Conservation (phyloP, 352 stramenopile species). For the Pythium brassicae region DNA sequence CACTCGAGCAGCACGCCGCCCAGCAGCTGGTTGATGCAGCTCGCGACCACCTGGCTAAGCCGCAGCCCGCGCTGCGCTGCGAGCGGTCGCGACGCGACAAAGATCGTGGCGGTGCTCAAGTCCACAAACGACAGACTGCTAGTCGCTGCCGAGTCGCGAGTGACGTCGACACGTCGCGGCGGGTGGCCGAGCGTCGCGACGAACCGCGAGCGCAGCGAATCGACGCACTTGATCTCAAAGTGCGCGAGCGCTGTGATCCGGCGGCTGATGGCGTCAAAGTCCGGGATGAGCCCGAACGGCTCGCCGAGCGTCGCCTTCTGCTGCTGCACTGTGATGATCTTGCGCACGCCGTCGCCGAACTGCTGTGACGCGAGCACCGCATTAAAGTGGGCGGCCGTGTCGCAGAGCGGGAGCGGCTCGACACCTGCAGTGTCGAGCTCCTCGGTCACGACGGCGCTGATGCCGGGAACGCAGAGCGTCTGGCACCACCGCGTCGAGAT, state of each 20-base stretch:
- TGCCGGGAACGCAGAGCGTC: slow-evolving; percentile 46
- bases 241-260: slow-evolving; percentile 41
- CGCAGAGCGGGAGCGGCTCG: slow-evolving; percentile 9
- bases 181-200: slow-evolving; percentile 54
- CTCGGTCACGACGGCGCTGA: slow-evolving; percentile 60
- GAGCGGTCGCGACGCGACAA: slow-evolving; percentile 41
- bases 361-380: slow-evolving; percentile 39
- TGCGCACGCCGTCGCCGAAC: slow-evolving; percentile 56
- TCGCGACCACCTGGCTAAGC: slow-evolving; percentile 50
- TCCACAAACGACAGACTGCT: slow-evolving; percentile 68
- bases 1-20: slow-evolving; percentile 58
- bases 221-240: slow-evolving; percentile 50
- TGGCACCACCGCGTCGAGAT: slow-evolving; percentile 53
- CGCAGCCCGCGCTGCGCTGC: slow-evolving; percentile 31
- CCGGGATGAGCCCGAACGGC: slow-evolving; percentile 32
- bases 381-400: slow-evolving; percentile 51
- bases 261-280: slow-evolving; percentile 66
- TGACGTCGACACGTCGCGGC: slow-evolving; percentile 51
- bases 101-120: slow-evolving; percentile 29
- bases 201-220: slow-evolving; percentile 52
- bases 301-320: slow-evolving; percentile 48
- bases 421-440: slow-evolving; percentile 30
- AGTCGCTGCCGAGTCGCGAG: slow-evolving; percentile 34
- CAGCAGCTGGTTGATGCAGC: slow-evolving; percentile 67
- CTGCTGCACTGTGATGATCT: slow-evolving; percentile 61